These are phyloP conservation scores for Podospora didyma DNA, from an alignment of 495 filamentous ascomycete species.

Conservation along the genomic window DNA sequence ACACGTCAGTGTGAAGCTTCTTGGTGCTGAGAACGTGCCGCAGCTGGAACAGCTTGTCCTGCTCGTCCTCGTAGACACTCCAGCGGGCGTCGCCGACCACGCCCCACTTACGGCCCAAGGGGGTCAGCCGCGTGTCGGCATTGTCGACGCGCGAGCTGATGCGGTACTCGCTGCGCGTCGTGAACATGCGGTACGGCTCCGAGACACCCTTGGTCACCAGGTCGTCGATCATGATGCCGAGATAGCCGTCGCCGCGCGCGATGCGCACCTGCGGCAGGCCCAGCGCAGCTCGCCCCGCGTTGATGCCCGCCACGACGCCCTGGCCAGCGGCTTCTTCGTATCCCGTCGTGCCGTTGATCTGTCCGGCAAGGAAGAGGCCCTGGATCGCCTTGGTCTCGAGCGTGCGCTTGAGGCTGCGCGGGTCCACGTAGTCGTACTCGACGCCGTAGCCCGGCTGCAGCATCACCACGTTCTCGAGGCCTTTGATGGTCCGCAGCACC, in stretches of 20 bases:
- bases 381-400: conserved; percentile 90
- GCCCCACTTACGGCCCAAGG: conserved; percentile 69
- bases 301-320: conserved; percentile 87
- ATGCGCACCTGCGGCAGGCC: conserved; percentile 60
- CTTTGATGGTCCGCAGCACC: conserved; percentile 77
- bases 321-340: conserved; percentile 97
- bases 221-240: conserved; percentile 99
- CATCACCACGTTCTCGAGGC: conserved; percentile 88
- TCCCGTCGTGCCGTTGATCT: conserved; percentile 97
- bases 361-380: conserved; percentile 89
- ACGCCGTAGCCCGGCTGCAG: conserved; percentile 96
- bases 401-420: conserved; percentile 76
- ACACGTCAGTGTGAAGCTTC: conserved; percentile 52
- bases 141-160: conserved; percentile 90
- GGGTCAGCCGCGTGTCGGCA: conserved; percentile 83
- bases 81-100: conserved; percentile 78
- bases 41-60: conserved; percentile 61
- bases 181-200: conserved; percentile 99
- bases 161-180: conserved; percentile 89
- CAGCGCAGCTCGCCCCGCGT: conserved; percentile 78
- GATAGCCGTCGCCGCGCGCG: conserved; percentile 85
- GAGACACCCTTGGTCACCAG: conserved; percentile 95
- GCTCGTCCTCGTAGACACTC: conserved; percentile 59
- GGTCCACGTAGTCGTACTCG: conserved; percentile 98
- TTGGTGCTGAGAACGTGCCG: conserved; percentile 53